A percentile compares a stretch with the other conserved stretches of the same genome.
These are phyloP conservation scores for Mikania micrantha DNA, from an alignment of 129 eudicot genomes.

Conservation along the genomic window DNA sequence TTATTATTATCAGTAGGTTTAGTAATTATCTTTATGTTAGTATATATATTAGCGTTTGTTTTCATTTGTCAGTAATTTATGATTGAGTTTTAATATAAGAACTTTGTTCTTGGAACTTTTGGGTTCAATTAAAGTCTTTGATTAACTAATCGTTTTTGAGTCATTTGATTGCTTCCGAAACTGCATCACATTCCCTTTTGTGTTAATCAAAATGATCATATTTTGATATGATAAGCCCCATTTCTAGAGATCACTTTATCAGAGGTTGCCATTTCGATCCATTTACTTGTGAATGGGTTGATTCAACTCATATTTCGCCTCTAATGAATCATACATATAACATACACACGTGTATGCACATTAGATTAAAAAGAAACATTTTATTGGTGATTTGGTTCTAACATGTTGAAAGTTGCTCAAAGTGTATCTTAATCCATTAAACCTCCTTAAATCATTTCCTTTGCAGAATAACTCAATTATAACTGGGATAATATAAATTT, in stretches of 20 bases:
- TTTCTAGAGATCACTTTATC: not conserved
- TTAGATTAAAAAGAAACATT: not conserved
- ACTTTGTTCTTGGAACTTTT: too few species aligned
- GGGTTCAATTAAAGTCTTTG: too few species aligned
- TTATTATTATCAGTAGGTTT: too few species aligned
- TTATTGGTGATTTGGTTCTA: not conserved
- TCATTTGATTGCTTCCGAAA: too few species aligned
- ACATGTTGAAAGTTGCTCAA: not conserved
- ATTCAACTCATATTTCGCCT: not conserved
- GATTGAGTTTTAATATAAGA: too few species aligned
- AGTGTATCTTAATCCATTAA: constrained; percentile 1
- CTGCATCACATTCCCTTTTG: not conserved
- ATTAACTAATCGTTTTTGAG: too few species aligned
- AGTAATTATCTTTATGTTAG: too few species aligned
- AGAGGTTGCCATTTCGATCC: not conserved
- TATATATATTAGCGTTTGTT: too few species aligned
- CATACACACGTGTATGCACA: not conserved
- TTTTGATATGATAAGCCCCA: not conserved
- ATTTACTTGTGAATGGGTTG: not conserved
- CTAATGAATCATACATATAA: not conserved
- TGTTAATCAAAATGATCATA: not conserved
- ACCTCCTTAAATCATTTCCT: constrained; percentile 1
- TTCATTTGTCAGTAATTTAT: too few species aligned
- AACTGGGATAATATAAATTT: not conserved
- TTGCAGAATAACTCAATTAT: not conserved